Conservation (phyloP, 2,329 filamentous ascomycete species). For the Parafenestella ontariensis region DNA sequence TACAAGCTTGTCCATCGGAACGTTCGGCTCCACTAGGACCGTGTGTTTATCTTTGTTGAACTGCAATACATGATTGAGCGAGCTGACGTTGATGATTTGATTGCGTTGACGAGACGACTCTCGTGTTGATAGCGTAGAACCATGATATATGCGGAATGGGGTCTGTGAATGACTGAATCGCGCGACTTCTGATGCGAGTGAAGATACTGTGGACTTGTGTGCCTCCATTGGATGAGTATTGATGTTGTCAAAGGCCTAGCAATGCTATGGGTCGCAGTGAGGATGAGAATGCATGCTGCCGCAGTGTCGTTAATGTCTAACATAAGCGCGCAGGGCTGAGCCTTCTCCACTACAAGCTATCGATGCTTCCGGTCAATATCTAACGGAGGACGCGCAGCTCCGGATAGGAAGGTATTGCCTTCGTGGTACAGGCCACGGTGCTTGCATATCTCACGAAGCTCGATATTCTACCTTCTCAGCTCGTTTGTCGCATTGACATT, state of each 20-base stretch:
- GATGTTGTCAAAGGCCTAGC: background rate
- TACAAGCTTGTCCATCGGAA: slow-evolving; percentile 71
- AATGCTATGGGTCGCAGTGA: background rate
- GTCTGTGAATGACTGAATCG: slow-evolving; percentile 54
- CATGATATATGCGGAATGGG: slow-evolving; percentile 65
- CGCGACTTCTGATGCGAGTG: slow-evolving; percentile 46
- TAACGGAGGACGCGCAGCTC: slow-evolving; percentile 1
- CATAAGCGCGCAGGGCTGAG: slow-evolving; percentile 33
- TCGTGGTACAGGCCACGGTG: slow-evolving; percentile 1
- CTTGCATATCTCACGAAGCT: background rate
- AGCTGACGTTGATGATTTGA: slow-evolving; percentile 57
- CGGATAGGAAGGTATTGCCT: slow-evolving; percentile 2
- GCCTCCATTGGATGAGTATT: slow-evolving; percentile 26
- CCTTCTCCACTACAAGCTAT: slow-evolving; percentile 29
- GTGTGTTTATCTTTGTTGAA: slow-evolving; percentile 53
- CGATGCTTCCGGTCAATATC: slow-evolving; percentile 17
- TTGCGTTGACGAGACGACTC: slow-evolving; percentile 50
- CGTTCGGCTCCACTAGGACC: slow-evolving; percentile 70
- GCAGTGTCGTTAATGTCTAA: slow-evolving; percentile 12
- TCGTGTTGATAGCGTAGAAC: slow-evolving; percentile 63
- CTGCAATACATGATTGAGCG: slow-evolving; percentile 55
- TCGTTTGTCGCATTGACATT: background rate
- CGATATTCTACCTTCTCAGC: background rate
- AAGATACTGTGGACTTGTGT: slow-evolving; percentile 33
- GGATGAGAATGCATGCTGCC: slow-evolving; percentile 11